Evolutionary conservation across 768 basidiomycete genomes (phyloP).

Genomic region (Kwoniella sp.): DNA sequence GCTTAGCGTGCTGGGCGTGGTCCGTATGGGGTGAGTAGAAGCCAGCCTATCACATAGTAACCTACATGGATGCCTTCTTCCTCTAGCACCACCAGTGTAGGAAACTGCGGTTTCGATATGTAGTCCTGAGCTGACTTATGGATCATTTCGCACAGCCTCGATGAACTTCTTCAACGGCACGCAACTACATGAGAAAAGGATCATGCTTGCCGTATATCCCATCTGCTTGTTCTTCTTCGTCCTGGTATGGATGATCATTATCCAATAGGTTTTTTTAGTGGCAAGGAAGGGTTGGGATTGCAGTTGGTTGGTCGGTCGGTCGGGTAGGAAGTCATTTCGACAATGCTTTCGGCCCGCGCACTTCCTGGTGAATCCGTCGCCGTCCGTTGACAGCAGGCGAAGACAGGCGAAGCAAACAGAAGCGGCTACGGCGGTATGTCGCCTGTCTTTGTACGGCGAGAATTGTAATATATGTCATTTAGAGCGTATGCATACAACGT

Average conservation of each 20-base stretch:
- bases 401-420: background rate
- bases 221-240: slow-evolving; percentile 90
- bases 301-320: too few relatives aligned
- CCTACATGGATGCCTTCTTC: too few relatives aligned
- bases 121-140: background rate
- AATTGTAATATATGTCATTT: background rate
- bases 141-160: slow-evolving; percentile 64
- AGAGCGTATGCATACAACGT: slow-evolving; percentile 18
- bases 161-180: slow-evolving; percentile 96
- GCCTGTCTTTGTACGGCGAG: background rate
- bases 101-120: too few relatives aligned
- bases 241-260: slow-evolving; percentile 94
- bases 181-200: slow-evolving; percentile 84
- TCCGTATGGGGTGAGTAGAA: slow-evolving; percentile 87
- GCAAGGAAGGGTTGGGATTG: too few relatives aligned
- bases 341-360: too few relatives aligned
- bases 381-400: too few relatives aligned
- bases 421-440: too few relatives aligned
- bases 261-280: slow-evolving; percentile 67
- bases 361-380: too few relatives aligned
- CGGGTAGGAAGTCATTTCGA: too few relatives aligned
- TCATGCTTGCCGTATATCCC: slow-evolving; percentile 94
- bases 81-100: too few relatives aligned
- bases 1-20: slow-evolving; percentile 88
- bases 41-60: too few relatives aligned